Base-by-base conservation (phyloP, 2,329 filamentous ascomycete genomes). In the Arthrobotrys megalospora region DNA sequence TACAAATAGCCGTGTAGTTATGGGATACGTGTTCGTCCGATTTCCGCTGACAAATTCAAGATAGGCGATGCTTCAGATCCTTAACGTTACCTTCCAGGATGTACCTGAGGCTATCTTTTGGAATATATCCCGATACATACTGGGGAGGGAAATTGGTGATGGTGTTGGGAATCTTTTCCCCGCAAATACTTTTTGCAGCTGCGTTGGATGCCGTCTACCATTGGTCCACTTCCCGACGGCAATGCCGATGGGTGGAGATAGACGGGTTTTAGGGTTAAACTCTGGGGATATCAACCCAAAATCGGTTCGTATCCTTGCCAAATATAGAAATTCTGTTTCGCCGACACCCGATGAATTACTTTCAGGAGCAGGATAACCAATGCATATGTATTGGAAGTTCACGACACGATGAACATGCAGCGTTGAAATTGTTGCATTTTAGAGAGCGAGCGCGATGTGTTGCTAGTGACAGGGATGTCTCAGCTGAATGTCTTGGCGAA, bases 41-140 rank as follows among this genome's bases (percentile, higher is more conserved):
- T 6, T 52, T 12, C 10, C 16, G 68, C 58, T 72, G 28, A 72
- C 68, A 72, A 72, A 72, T 72, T 43, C 36, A n/a, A 5, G 48
- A 24, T 52, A 16, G n/a, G 12, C 11, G 16, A 28, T 60, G 53
- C 66, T 70, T 70, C 36, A 41, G 10, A 58, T 55, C 34, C 58
- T 36, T 64, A 55, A 65, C 47, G 48, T 72, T 72, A 72, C 10
- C 10, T 16, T 16, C 21, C 36, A 11, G 19, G 16, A 28, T 41
- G 34, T 10, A 43, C 6, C 6, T 21, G 3, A 60, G 28, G 55
- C 55, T 28, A 60, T 43, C n/a, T 41, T 28, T 43, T 60, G 43
- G 19, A 19, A 43, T 34, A 60, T 43, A 43, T 24, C 36, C 45
- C 11, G 19, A 28, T 3, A 16, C 3, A 0, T 60, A 1, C 36